Evolutionary conservation across 208 protist genomes (phyloP), one percentile per base, ranked within the genome.

Genomic region (Balamuthia mandrillaris): DNA sequence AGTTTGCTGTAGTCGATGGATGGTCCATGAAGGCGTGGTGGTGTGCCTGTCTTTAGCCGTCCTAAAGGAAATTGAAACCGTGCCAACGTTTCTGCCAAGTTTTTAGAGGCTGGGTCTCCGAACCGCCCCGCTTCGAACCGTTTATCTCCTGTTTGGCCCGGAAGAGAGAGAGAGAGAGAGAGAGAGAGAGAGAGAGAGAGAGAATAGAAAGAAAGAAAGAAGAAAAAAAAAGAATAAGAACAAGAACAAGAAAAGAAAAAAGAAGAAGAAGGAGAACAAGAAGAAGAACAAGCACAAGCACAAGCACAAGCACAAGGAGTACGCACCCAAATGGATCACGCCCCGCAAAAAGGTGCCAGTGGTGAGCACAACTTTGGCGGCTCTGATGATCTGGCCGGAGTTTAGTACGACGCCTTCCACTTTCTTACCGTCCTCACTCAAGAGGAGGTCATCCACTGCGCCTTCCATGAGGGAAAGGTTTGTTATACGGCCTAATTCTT

Each of bases 291-390:
- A 37, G 21, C 21, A 7, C 56, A 7, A 10, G 24, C 18, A 6
- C 35, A 14, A 45, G 24, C 12, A 7, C 9, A 9, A 7, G 16
- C 24, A 12, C 24, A 63, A 29, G 6, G 9, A 21, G 10, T 24
- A 37, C 10, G 37, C 44, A 45, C 95, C 95, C 44, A 96, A 72
- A 75, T 95, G 87, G 39, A 95, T 94, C n/a, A 91, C 44, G 33
- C 94, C 95, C 24, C 93, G 87, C 14, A 97, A 81, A 60, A 97
- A 97, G 1, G 95, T 97, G 49, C 95, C 95, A 3, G 95, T 96
- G 18, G 95, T 96, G 27, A 97, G 58, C 1, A 97, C 83, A 3
- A 96, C 92, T 7, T 70, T 49, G 37, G 51, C n/a, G 16, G 86
- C 54, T 16, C n/a, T 29, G 2, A 95, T 58, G 14, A 63, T 56